phyloP scores from a whole-genome alignment of 352 stramenopile species.

The Pythium aristosporum region DNA sequence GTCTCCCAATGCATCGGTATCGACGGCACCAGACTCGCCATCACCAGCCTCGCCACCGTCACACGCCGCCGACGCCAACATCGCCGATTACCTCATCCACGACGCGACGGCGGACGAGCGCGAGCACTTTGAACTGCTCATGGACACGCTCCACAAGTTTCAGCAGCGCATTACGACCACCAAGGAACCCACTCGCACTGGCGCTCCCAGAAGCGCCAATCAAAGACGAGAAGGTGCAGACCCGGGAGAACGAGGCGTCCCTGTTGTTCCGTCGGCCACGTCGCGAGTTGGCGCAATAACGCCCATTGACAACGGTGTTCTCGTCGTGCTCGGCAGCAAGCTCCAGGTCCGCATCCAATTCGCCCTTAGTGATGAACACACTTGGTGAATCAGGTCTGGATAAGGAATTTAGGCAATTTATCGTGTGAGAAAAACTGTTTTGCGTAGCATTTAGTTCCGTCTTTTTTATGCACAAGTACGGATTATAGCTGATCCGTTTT shows the following conservation, averaged over 20 bases:
- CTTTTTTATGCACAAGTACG: too few relatives aligned
- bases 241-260: too few relatives aligned
- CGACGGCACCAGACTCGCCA: neutral
- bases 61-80: conserved; percentile 8
- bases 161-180: conserved; percentile 23
- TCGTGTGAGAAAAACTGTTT: too few relatives aligned
- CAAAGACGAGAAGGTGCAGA: neutral
- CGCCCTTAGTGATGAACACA: neutral
- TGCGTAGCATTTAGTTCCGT: too few relatives aligned
- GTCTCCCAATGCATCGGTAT: neutral
- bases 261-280: neutral
- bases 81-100: conserved; percentile 56
- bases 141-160: conserved; percentile 51
- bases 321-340: conserved; percentile 34
- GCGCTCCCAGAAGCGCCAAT: neutral
- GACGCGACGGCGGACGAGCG: conserved; percentile 39
- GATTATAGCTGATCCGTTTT: too few relatives aligned
- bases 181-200: neutral
- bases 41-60: neutral
- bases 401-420: too few relatives aligned
- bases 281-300: conserved; percentile 1
- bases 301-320: conserved; percentile 41
- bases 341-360: conserved; percentile 58
- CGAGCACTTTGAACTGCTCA: conserved; percentile 55
- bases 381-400: too few relatives aligned